Evolutionary conservation across 1,284 basidiomycete species (phyloP).

Genomic region (Ceratobasidium sp.): DNA sequence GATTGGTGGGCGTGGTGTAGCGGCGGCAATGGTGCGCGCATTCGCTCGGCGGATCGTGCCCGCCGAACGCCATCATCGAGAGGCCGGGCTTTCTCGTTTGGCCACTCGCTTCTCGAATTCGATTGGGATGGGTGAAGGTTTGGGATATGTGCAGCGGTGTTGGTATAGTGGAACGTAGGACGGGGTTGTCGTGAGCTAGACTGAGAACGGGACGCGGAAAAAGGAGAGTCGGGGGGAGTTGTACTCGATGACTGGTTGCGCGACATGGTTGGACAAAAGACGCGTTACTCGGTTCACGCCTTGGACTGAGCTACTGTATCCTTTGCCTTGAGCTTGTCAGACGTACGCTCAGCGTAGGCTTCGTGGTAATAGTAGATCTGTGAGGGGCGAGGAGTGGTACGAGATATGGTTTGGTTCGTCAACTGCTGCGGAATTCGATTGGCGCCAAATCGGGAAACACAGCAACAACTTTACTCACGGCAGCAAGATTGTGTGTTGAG

Average conservation of each 20-base stretch:
- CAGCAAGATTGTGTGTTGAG: not conserved
- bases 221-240: slow-evolving; percentile 27
- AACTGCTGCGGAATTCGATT: slow-evolving; percentile 34
- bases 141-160: slow-evolving; percentile 33
- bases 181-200: slow-evolving; percentile 39
- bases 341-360: not conserved
- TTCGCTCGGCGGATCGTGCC: slow-evolving; percentile 34
- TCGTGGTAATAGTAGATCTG: slow-evolving; percentile 2
- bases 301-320: not conserved
- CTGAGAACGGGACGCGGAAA: slow-evolving; percentile 9
- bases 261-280: slow-evolving; percentile 30
- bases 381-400: slow-evolving; percentile 9
- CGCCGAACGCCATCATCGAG: slow-evolving; percentile 34
- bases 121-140: slow-evolving; percentile 34
- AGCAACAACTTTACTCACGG: not conserved
- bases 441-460: not conserved
- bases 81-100: slow-evolving; percentile 41
- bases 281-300: not conserved
- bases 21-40: not conserved
- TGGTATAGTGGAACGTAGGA: slow-evolving; percentile 33
- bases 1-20: slow-evolving; percentile 12
- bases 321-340: not conserved
- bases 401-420: slow-evolving; percentile 16
- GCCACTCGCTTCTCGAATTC: slow-evolving; percentile 23
- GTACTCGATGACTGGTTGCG: slow-evolving; percentile 32